Base-by-base conservation (phyloP, 768 basidiomycete species). In the Udeniomyces megalosporus region DNA sequence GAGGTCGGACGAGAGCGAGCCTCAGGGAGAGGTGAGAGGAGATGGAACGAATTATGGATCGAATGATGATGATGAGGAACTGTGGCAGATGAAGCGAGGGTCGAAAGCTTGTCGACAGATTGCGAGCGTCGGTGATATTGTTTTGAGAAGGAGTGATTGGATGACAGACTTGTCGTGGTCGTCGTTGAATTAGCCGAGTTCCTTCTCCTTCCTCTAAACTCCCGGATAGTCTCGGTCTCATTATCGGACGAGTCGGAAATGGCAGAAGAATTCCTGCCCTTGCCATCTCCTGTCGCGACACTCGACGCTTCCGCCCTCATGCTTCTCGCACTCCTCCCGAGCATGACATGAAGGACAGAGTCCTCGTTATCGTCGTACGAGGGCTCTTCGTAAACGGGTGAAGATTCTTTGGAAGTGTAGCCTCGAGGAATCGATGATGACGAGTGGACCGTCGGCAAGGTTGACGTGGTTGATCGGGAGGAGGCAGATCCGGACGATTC, bases 11-110 rank as follows among this genome's bases (percentile, higher is more conserved):
- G 54, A 8, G 42, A 53, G 31, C 35, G 20, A 28, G 55, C 24
- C 44, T 61, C 60, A 1, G 60, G 60, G 2, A 61, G 45, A 3
- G 60, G 60, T 10, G 60, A 61, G 20, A 61, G 60, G 26, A 61
- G 14, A 38, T 61, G 51, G 60, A 38, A 51, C n/a, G 32, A 17
- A 28, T 46, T n/a, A 38, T 22, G 4, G 28, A 44, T 14, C 20
- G 38, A n/a, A 38, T 28, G 12, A 22, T 24, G 26, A 11, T 26
- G 20, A 32, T 14, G 8, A 22, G 24, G 34, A n/a, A 47, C 31
- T 20, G 46, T 32, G n/a, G 34, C 29, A 4, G 29, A 32, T 7
- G 31, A n/a, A 2, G 28, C 45, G 12, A 17, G 28, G 14, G 44
- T 28, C 31, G 47, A 45, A 8, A 50, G 44, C 24, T 50, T 50